These are phyloP conservation scores for Ophiorrhiza pumila DNA, from an alignment of 257 asterid genomes.

Conservation along the genomic window DNA sequence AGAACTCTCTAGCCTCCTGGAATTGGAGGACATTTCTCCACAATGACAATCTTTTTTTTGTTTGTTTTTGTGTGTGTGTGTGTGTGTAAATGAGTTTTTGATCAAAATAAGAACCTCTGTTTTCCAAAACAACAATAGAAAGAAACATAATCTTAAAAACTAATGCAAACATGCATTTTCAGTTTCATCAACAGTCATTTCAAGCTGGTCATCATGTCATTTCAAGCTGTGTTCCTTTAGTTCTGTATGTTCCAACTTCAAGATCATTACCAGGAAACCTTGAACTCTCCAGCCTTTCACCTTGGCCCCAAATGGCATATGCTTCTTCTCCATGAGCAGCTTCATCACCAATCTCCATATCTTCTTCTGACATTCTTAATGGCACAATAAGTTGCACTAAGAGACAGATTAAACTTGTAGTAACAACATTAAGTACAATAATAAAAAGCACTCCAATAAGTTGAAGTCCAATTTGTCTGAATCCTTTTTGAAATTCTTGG, in stretches of 20 bases:
- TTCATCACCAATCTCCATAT: conserved; percentile 69
- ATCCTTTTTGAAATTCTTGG: conserved; percentile 26
- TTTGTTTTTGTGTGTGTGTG: too few relatives aligned
- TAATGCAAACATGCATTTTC: not conserved
- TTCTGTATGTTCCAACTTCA: conserved; percentile 7
- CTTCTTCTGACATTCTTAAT: conserved; percentile 62
- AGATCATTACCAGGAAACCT: conserved; percentile 43
- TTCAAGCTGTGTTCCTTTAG: conserved; percentile 13
- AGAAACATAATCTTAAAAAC: not conserved
- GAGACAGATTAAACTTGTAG: conserved; percentile 49
- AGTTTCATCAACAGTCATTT: not conserved
- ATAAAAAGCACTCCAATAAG: conserved; percentile 42
- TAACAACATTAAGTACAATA: conserved; percentile 36
- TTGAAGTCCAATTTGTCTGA: conserved; percentile 58
- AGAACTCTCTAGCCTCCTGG: not conserved
- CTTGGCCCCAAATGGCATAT: conserved; percentile 78
- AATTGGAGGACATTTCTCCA: not conserved
- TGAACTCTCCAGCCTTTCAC: conserved; percentile 52
- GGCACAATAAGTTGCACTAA: conserved; percentile 48
- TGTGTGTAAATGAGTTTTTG: not conserved
- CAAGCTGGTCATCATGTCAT: conserved; percentile 5
- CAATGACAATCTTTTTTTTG: not conserved
- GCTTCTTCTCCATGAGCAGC: conserved; percentile 84
- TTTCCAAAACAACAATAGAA: not conserved
- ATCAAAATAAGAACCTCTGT: not conserved